A percentile compares a stretch with the other conserved stretches of the same genome.
Evolutionary conservation across 2,329 filamentous ascomycete species (phyloP).

Genomic region (Penicillium sp.): DNA sequence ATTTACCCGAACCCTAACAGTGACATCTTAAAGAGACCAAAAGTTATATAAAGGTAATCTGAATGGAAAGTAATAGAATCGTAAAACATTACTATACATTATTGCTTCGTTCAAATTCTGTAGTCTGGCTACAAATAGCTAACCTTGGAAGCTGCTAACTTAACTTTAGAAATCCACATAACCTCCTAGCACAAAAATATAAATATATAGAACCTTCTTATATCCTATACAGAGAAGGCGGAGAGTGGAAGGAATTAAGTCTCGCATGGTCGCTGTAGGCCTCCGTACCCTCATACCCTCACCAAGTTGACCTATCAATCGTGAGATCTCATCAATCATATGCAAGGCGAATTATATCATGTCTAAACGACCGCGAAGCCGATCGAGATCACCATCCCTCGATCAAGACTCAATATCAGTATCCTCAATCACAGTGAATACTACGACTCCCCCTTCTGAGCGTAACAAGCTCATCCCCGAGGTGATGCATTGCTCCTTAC

Average conservation of each 20-base stretch:
- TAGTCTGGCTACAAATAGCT: background rate
- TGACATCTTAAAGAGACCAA: background rate
- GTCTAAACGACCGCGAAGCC: conserved; percentile 60
- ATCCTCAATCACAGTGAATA: conserved; percentile 28
- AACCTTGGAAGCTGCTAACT: background rate
- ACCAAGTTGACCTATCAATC: conserved; percentile 22
- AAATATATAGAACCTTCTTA: background rate
- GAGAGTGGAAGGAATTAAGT: background rate
- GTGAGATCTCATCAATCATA: conserved; percentile 13
- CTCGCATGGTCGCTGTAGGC: background rate
- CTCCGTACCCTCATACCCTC: conserved; percentile 12
- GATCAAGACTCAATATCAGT: conserved; percentile 25
- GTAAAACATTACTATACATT: background rate
- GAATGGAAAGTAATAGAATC: background rate
- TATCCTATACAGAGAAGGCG: background rate
- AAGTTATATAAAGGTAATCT: background rate
- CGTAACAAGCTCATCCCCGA: conserved; percentile 53
- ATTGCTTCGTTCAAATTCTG: background rate
- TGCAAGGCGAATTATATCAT: conserved; percentile 38
- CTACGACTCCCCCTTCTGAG: conserved; percentile 17
- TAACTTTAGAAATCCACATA: background rate
- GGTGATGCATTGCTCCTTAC: conserved; percentile 75
- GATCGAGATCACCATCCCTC: conserved; percentile 45
- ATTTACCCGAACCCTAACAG: background rate
- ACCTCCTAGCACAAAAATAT: background rate